Conservation (phyloP, 768 basidiomycete species). For the Phylloporus scabripes region DNA sequence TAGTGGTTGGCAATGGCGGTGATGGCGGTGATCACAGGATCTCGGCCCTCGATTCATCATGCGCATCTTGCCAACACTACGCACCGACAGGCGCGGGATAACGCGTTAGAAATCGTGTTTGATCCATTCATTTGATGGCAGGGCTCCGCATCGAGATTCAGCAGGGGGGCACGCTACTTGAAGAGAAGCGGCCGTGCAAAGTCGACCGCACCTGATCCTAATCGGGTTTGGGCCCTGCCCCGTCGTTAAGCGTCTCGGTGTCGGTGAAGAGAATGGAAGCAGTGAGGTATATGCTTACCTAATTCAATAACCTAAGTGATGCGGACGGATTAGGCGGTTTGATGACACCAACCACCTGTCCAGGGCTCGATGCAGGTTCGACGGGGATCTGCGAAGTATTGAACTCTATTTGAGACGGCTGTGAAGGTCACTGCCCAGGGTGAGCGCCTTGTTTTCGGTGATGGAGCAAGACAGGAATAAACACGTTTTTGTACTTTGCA, state of each 20-base stretch:
- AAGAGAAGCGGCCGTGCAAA: conserved; percentile 18
- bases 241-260: conserved; percentile 21
- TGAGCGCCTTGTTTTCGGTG: conserved; percentile 10
- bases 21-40: conserved; percentile 11
- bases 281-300: conserved; percentile 14
- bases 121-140: conserved; percentile 15
- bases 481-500: not conserved
- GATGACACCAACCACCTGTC: conserved; percentile 10
- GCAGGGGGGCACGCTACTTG: conserved; percentile 12
- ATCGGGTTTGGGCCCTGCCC: conserved; percentile 8
- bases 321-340: conserved; percentile 4
- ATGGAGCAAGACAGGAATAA: conserved; percentile 5
- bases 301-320: conserved; percentile 18
- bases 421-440: conserved; percentile 3
- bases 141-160: conserved; percentile 18
- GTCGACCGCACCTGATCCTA: conserved; percentile 7
- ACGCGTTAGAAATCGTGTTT: conserved; percentile 14
- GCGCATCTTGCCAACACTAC: conserved; percentile 3
- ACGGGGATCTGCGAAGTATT: conserved; percentile 15
- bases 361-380: conserved; percentile 23
- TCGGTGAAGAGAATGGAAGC: conserved; percentile 28
- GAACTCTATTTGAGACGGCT: conserved; percentile 11
- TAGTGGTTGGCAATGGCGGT: conserved; percentile 7
- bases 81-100: conserved; percentile 23
- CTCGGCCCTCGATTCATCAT: conserved; percentile 9